Base-by-base conservation (phyloP, 1,284 basidiomycete species). In the Veloporphyrellus conicus region DNA sequence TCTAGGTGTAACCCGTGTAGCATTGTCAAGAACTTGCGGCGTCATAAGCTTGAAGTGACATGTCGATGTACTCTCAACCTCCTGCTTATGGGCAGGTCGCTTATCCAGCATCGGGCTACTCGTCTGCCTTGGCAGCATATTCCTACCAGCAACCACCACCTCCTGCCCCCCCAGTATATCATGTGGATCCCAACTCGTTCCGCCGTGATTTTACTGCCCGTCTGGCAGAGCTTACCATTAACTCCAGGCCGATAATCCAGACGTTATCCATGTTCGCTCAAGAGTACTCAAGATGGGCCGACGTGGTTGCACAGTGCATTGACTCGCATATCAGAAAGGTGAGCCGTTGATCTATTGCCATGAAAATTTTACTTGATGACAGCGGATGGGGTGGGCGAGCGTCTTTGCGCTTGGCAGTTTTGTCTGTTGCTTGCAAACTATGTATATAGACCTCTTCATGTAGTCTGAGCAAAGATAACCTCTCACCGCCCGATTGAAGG, bases 181-280 rank as follows among this genome's bases (percentile, higher is more conserved):
- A 77, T 63, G 67, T 81, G 70, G 86, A 89, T 67, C 80, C 90
- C 28, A 77, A 77, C 62, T 76, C 78, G 29, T 94, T 94, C 69
- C 86, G 90, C 57, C 81, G 81, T 70, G 87, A 90, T 68, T 93
- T 87, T 70, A 70, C 79, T 54, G 69, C 74, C 41, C 86, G 91
- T 50, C 82, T 98, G 50, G 76, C 82, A 60, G 81, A 88, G 57
- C 84, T 99, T 53, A 93, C 86, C 35, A 85, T 95, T 75, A 99
- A 99, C 71, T 96, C 93, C 57, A 87, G 94, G 64, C 90, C 93
- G 14, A 86, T 97, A 56, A 99, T 99, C 60, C 93, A 95, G 70
- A 82, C 81, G 53, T 73, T 99, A n/a, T 98, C 95, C 25, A 82
- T 95, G 75, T 81, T 93, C 60, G 94, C 96, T 29, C 88, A 93